phyloP scores from a whole-genome alignment of 306 rosid species.

The Dryas drummondii region DNA sequence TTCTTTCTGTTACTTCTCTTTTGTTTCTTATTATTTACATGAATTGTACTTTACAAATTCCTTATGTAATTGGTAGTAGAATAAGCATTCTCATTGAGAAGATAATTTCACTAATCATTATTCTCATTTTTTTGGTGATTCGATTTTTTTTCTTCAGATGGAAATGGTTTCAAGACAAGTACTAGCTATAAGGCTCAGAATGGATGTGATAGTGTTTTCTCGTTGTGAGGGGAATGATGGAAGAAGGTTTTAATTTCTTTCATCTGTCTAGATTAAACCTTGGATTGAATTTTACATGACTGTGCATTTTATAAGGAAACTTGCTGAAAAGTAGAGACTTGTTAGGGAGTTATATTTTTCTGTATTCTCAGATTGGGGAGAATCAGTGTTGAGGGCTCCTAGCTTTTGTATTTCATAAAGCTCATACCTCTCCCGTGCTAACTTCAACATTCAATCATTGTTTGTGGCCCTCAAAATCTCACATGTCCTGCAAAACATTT shows the following conservation, averaged over 20 bases:
- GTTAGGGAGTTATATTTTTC: no score
- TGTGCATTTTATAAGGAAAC: not conserved
- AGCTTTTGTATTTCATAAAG: no score
- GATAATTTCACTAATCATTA: not conserved
- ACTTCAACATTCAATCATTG: no score
- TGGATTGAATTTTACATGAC: not conserved
- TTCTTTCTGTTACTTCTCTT: no score
- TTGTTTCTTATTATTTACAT: not conserved
- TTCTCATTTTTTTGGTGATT: not conserved
- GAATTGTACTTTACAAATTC: not conserved
- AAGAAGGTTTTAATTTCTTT: conserved; percentile 52
- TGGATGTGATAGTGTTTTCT: conserved; percentile 90
- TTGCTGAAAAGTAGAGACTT: conserved; percentile 1
- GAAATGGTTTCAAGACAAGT: conserved; percentile 97
- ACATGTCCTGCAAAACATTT: no score
- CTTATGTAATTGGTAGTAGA: not conserved
- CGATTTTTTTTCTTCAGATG: conserved; percentile 72
- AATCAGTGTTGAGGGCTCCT: no score
- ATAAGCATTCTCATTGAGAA: not conserved
- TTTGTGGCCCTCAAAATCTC: no score
- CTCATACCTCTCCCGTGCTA: no score
- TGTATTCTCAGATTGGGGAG: no score
- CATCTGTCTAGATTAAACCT: not conserved
- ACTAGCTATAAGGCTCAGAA: conserved; percentile 96
- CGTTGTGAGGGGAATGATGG: conserved; percentile 61